Evolutionary conservation across 176 grass and related monocot species (phyloP).

Genomic region (Olyra latifolia): DNA sequence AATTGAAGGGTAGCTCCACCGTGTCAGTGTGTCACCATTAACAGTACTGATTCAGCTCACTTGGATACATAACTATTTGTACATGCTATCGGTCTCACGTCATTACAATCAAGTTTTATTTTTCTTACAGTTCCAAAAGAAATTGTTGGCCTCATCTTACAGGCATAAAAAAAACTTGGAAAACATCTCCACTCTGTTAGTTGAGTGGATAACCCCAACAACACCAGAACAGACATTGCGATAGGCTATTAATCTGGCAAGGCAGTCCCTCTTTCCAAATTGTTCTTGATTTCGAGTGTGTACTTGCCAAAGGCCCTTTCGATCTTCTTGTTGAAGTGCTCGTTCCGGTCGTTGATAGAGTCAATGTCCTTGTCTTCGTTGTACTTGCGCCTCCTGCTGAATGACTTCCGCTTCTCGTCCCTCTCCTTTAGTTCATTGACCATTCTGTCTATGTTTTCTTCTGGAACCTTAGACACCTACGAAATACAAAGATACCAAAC

Average conservation of each 20-base stretch:
- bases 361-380: constrained; percentile 97
- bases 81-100: background rate
- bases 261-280: constrained; percentile 89
- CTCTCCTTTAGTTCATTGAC: constrained; percentile 75
- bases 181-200: background rate
- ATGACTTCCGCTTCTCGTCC: constrained; percentile 61
- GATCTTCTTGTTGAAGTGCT: constrained; percentile 99
- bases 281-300: constrained; percentile 98
- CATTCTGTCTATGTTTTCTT: constrained; percentile 85
- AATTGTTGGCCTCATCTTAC: constrained; percentile 14
- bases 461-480: constrained; percentile 55
- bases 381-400: constrained; percentile 94
- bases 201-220: background rate
- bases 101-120: constrained; percentile 1
- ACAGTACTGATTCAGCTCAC: background rate
- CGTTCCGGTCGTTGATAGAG: constrained; percentile 88
- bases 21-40: background rate
- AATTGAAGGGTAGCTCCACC: no score
- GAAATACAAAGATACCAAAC: background rate
- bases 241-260: constrained; percentile 59
- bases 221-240: background rate
- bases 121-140: constrained; percentile 25
- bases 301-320: constrained; percentile 97
- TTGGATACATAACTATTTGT: constrained; percentile 26
- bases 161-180: background rate